phyloP scores from a whole-genome alignment of 352 stramenopile genomes.

The Phytophthora meadii region DNA sequence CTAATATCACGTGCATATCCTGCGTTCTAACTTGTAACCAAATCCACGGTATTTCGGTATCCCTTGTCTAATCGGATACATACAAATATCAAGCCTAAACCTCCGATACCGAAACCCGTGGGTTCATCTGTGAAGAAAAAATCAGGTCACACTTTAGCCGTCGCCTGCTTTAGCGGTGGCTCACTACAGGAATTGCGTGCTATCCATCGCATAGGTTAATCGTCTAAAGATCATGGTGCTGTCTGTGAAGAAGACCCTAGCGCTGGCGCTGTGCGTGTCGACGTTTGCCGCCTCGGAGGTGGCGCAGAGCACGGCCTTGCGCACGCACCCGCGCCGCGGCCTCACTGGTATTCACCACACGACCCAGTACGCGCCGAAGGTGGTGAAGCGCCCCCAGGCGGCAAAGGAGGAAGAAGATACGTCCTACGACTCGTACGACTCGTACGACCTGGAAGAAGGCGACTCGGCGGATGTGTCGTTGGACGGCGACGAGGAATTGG shows the following conservation, averaged over 20 bases:
- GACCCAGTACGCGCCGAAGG: constrained; percentile 40
- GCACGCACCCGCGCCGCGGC: constrained; percentile 23
- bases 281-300: constrained; percentile 32
- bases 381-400: constrained; percentile 29
- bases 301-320: constrained; percentile 29
- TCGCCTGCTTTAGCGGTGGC: constrained; percentile 1
- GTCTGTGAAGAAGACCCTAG: constrained; percentile 46
- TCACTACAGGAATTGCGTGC: constrained; percentile 29
- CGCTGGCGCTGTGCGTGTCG: constrained; percentile 37
- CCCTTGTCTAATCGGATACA: constrained; percentile 18
- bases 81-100: constrained; percentile 11
- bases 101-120: constrained; percentile 14
- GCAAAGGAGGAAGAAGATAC: constrained; percentile 15
- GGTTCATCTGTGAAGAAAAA: constrained; percentile 19
- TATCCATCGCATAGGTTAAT: constrained; percentile 9
- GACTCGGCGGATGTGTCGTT: constrained; percentile 31
- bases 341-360: constrained; percentile 42
- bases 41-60: not conserved
- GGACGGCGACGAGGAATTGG: constrained; percentile 22
- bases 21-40: not conserved
- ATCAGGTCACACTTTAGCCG: not conserved
- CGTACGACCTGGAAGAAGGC: constrained; percentile 25
- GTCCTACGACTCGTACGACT: constrained; percentile 34
- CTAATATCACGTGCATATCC: not conserved
- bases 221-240: constrained; percentile 38